Percentiles rank a stretch among this genome's conserved stretches.
Conservation (phyloP, 441 rosid species). For the Adansonia madagascariensis region DNA sequence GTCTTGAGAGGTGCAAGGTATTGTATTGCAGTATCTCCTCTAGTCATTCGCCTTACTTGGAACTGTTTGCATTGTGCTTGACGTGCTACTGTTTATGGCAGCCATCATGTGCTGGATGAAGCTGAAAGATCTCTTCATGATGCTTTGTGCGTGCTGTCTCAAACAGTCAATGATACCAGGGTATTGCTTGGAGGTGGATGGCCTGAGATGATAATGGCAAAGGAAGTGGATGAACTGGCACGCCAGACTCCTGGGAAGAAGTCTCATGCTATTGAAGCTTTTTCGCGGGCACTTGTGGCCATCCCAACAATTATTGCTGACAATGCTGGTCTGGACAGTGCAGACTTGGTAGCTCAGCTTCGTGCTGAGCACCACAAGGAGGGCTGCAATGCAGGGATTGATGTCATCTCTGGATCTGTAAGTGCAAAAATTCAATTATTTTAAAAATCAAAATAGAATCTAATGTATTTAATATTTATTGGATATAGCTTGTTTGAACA, state of each 20-base stretch:
- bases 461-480: neutral
- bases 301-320: slow-evolving; percentile 92
- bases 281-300: slow-evolving; percentile 79
- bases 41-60: slow-evolving; percentile 10
- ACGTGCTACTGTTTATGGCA: slow-evolving; percentile 38
- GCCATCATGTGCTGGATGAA: slow-evolving; percentile 96
- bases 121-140: slow-evolving; percentile 97
- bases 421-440: slow-evolving; percentile 32
- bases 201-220: slow-evolving; percentile 99
- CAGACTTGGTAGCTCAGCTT: slow-evolving; percentile 85
- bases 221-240: slow-evolving; percentile 92
- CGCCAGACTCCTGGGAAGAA: slow-evolving; percentile 88
- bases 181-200: slow-evolving; percentile 98
- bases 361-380: slow-evolving; percentile 96
- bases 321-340: slow-evolving; percentile 98
- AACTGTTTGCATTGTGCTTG: neutral
- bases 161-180: slow-evolving; percentile 89
- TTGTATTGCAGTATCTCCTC: neutral
- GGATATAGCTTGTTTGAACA: neutral
- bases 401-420: slow-evolving; percentile 90
- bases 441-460: neutral
- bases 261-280: slow-evolving; percentile 96
- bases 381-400: slow-evolving; percentile 79
- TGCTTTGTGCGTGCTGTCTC: slow-evolving; percentile 93
- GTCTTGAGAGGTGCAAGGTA: slow-evolving; percentile 96